Conservation (phyloP, 805 yeast species). For the Jamesozyma lodderae region DNA sequence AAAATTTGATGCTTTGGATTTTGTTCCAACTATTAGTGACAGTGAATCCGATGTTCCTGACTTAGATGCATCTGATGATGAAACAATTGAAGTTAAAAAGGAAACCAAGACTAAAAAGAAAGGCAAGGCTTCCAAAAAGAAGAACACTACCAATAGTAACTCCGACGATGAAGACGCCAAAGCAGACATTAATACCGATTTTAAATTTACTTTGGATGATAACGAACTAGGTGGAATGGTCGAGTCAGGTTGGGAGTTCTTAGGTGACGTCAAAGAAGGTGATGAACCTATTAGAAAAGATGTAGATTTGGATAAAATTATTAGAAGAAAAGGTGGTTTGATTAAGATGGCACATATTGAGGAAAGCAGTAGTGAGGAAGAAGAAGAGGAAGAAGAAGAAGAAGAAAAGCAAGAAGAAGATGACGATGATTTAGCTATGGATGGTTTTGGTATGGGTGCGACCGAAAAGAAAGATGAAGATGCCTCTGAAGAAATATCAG, state of each 20-base stretch:
- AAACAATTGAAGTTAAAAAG: conserved; percentile 14
- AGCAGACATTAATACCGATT: conserved; percentile 64
- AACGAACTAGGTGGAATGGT: conserved; percentile 28
- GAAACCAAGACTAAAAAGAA: conserved; percentile 14
- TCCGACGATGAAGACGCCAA: conserved; percentile 33
- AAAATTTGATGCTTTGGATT: conserved; percentile 30
- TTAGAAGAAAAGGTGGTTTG: conserved; percentile 78
- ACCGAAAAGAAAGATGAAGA: conserved; percentile 16
- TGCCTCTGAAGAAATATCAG: conserved; percentile 24
- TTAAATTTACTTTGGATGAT: conserved; percentile 57
- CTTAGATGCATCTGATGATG: conserved; percentile 42
- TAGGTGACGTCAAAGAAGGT: conserved; percentile 29
- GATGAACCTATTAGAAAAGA: conserved; percentile 35
- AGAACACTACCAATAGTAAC: conserved; percentile 20
- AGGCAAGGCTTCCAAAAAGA: conserved; percentile 15
- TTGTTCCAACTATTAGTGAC: conserved; percentile 67
- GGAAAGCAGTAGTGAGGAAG: conserved; percentile 31
- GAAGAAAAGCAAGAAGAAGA: conserved; percentile 22
- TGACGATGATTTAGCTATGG: conserved; percentile 32
- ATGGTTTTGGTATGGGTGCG: conserved; percentile 34
- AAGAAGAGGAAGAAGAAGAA: conserved; percentile 36
- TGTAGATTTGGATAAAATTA: conserved; percentile 82
- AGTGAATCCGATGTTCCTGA: conserved; percentile 62
- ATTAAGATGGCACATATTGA: conserved; percentile 43
- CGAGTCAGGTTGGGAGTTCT: conserved; percentile 78